Conservation (phyloP, 2,329 filamentous ascomycete genomes). For the Zarea fungicola region DNA sequence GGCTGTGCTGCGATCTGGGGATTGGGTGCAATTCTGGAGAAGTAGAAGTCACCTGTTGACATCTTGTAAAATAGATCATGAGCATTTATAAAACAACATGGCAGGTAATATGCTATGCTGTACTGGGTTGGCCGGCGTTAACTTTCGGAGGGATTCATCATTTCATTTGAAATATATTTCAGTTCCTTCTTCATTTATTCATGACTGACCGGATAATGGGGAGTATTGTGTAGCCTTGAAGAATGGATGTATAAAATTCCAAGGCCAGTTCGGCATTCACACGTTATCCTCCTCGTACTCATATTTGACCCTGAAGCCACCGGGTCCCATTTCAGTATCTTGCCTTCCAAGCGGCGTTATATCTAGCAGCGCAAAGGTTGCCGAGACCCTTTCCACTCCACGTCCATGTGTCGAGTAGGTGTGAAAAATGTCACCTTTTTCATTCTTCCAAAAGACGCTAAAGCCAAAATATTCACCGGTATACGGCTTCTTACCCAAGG, state of each 20-base stretch:
- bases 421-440: slow-evolving; percentile 28
- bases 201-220: no score
- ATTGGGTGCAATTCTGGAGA: slow-evolving; percentile 48
- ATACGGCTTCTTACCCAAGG: slow-evolving; percentile 23
- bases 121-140: slow-evolving; percentile 6
- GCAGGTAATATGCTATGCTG: not conserved
- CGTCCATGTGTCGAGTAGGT: slow-evolving; percentile 32
- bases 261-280: no score
- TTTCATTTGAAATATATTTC: no score
- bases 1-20: slow-evolving; percentile 58
- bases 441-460: slow-evolving; percentile 29
- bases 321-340: slow-evolving; percentile 21
- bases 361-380: slow-evolving; percentile 28
- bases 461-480: slow-evolving; percentile 31
- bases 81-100: not conserved
- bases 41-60: slow-evolving; percentile 17
- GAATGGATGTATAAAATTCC: no score
- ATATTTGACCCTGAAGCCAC: slow-evolving; percentile 22
- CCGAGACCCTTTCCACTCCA: slow-evolving; percentile 27
- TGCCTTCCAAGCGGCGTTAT: slow-evolving; percentile 31
- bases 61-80: not conserved
- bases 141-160: not conserved
- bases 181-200: no score
- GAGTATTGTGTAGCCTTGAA: no score
- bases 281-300: slow-evolving; percentile 18